These are phyloP conservation scores for Malassezia obtusa DNA, from an alignment of 1,284 basidiomycete species.

Conservation along the genomic window DNA sequence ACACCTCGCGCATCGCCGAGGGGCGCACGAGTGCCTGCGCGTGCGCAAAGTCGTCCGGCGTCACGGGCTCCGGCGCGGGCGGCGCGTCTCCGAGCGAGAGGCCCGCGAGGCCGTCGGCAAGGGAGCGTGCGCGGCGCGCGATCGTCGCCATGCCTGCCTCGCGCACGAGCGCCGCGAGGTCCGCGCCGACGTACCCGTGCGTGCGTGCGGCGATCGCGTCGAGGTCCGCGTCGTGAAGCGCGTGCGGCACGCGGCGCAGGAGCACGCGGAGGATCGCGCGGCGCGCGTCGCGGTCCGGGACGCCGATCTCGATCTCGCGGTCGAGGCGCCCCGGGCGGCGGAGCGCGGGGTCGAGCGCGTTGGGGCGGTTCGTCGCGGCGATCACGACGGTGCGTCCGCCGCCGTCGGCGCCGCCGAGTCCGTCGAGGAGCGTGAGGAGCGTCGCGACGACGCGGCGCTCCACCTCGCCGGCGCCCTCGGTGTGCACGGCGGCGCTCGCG, in stretches of 20 bases:
- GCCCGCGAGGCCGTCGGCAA: constrained; percentile 17
- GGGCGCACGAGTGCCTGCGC: constrained; percentile 74
- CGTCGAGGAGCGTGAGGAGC: constrained; percentile 86
- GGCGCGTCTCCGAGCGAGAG: constrained; percentile 18
- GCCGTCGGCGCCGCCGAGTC: constrained; percentile 48
- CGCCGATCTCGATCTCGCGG: constrained; percentile 90
- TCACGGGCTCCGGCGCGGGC: not conserved
- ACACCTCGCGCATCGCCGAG: constrained; percentile 85
- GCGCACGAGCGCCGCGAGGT: constrained; percentile 79
- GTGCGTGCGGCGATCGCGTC: constrained; percentile 63
- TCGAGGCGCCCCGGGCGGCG: constrained; percentile 90
- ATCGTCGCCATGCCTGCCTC: constrained; percentile 76
- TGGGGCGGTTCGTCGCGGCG: constrained; percentile 92
- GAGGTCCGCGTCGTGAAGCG: constrained; percentile 59
- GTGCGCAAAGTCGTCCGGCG: constrained; percentile 58
- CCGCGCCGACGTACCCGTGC: constrained; percentile 95
- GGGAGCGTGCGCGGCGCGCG: constrained; percentile 8
- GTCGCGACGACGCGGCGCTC: constrained; percentile 93
- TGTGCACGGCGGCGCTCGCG: constrained; percentile 51
- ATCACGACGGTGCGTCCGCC: constrained; percentile 79
- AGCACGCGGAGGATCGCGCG: constrained; percentile 73
- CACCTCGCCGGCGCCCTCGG: constrained; percentile 60
- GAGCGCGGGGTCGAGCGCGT: constrained; percentile 91
- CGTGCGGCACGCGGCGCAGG: constrained; percentile 68
- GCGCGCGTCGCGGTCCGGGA: constrained; percentile 76